Base-by-base conservation (phyloP, 495 filamentous ascomycete species). In the Hypomontagnella submonticulosa region DNA sequence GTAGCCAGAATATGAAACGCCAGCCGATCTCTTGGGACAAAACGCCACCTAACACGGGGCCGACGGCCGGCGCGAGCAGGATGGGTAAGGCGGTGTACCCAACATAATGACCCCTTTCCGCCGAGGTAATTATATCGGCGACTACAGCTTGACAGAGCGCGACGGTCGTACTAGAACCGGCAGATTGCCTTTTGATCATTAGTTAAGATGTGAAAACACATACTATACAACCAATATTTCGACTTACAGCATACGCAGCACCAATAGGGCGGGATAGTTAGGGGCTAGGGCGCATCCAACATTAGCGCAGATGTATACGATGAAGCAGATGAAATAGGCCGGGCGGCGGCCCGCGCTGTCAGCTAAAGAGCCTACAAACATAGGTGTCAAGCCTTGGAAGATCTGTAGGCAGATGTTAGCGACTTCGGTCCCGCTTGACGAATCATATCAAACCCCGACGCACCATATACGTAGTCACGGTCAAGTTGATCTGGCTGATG, bases 1-100 rank as follows among this genome's bases (percentile, higher is more conserved):
- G 73, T 48, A 89, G 84, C 84, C 84, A 88, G 72, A 88, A 89
- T n/a, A 87, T 85, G 40, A 76, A 78, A 9, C 84, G 66, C 87
- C 86, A 89, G 1, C 84, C 84, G 0, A 85, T 73, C 42, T 76
- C 84, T 19, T 86, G 79, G 9, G 76, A 73, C 2, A 89, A 65
- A 0, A 88, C 62, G 0, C 87, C 86, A 1, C 86, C 85, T 9
- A 88, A 76, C 10, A 85, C 69, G 1, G 83, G 84, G 0, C 82
- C 84, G 6, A 86, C 47, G 0, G 81, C 75, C 3, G 82, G 81
- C 1, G 66, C 71, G 20, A 75, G 67, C n/a, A 75, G 71, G 2
- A 51, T 69, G n/a, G 68, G 67, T 15, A 78, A 8, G 0, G 69
- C 66, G 11, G 72, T 69, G 54, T 69, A 72, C 0, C 71, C 78